Percentiles rank a stretch among this genome's conserved stretches.
phyloP scores from a whole-genome alignment of 805 yeast genomes.

The Teunomyces atbi region DNA sequence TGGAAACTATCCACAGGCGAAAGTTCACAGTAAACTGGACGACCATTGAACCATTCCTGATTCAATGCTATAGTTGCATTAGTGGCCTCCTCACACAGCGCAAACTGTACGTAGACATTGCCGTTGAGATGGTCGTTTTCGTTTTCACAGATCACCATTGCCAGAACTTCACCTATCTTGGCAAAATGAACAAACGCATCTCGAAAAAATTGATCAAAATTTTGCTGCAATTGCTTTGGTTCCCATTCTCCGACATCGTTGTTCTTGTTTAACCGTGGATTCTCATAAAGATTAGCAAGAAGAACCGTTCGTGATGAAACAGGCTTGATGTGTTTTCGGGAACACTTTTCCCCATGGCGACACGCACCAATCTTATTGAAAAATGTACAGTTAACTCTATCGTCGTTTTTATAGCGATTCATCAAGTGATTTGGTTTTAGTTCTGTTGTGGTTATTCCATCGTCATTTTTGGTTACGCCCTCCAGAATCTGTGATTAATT shows the following conservation, averaged over 20 bases:
- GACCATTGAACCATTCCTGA: slow-evolving; percentile 75
- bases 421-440: not conserved
- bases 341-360: slow-evolving; percentile 87
- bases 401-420: slow-evolving; percentile 6
- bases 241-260: slow-evolving; percentile 29
- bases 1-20: slow-evolving; percentile 69
- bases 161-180: slow-evolving; percentile 50
- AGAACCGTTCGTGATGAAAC: slow-evolving; percentile 61
- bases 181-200: slow-evolving; percentile 69
- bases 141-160: slow-evolving; percentile 77
- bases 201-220: slow-evolving; percentile 61
- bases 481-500: no score
- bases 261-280: slow-evolving; percentile 48
- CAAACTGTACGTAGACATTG: slow-evolving; percentile 73
- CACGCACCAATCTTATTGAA: slow-evolving; percentile 88
- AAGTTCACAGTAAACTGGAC: slow-evolving; percentile 78
- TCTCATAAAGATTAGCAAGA: slow-evolving; percentile 61
- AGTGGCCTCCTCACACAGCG: slow-evolving; percentile 54
- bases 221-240: slow-evolving; percentile 39
- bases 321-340: slow-evolving; percentile 70
- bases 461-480: no score
- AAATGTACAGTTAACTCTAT: slow-evolving; percentile 46
- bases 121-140: slow-evolving; percentile 81
- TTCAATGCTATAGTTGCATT: slow-evolving; percentile 62
- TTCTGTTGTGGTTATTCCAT: no score